Base-by-base conservation (phyloP, 768 basidiomycete genomes). In the Lentinula sp. region DNA sequence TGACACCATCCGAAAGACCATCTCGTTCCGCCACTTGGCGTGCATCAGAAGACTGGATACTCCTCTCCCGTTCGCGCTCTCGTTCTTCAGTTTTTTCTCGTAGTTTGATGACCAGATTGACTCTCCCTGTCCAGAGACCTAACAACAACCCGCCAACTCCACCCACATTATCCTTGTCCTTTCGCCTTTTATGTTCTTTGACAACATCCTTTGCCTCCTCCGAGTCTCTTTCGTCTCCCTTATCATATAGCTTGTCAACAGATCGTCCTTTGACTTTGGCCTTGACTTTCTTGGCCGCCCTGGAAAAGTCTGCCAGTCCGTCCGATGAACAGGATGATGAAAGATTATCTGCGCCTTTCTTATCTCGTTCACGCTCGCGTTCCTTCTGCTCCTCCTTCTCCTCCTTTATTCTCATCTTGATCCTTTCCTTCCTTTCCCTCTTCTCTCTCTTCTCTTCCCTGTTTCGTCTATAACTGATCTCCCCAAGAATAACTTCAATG, bases 401-500 rank as follows among this genome's bases (percentile, higher is more conserved):
- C 60, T 61, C 68, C 57, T 56, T 63, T 54, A 57, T 68, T 42
- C 51, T 66, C 61, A 63, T 49, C 28, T 59, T 59, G 58, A 45
- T 63, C 57, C 61, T 68, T 56, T 53, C 64, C 57, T 61, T 69
- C 43, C 49, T 66, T 60, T 65, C 54, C 59, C 67, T 20, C 65
- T 63, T 56, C 23, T 63, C 64, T 50, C 33, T 69, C 12, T 48
- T 48, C 12, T 56, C 55, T n/a, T 56, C 41, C 6, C 45, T 45
- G 59, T 43, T 62, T 55, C 62, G 68, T 57, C 53, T 63, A 54
- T 60, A 68, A 43, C 55, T 66, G 57, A 68, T 23, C 64, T 63
- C 59, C 61, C 64, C 76, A 43, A 78, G 63, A 7, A 85, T 69
- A 39, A 76, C 71, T 54, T 72, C 74, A 48, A 85, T 79, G 65